Percentiles rank a stretch among this genome's conserved stretches.
Conservation (phyloP, 345 rosid genomes). For the Alliaria petiolata region DNA sequence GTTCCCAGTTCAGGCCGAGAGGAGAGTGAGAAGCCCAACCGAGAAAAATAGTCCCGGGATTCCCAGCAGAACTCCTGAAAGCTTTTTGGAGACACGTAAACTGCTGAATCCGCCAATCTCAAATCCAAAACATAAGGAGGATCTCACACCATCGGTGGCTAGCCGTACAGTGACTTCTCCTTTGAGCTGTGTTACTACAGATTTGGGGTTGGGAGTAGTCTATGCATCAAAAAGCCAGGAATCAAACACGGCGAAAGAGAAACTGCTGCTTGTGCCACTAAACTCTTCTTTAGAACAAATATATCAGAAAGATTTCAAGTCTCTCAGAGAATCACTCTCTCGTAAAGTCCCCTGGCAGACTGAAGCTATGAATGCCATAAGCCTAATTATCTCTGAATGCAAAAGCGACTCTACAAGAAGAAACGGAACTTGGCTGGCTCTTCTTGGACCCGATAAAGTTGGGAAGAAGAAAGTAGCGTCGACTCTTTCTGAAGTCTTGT, state of each 20-base stretch:
- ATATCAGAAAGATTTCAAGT: conserved; percentile 41
- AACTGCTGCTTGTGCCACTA: conserved; percentile 13
- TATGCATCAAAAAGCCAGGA: conserved; percentile 40
- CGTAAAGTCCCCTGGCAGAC: conserved; percentile 60
- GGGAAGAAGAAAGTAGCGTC: conserved; percentile 63
- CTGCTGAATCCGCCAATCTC: conserved; percentile 9
- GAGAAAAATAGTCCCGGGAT: not conserved
- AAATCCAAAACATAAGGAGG: conserved; percentile 25
- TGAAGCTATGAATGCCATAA: conserved; percentile 49
- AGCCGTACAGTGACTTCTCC: conserved; percentile 20
- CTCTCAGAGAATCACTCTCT: conserved; percentile 40
- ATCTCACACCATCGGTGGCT: conserved; percentile 21
- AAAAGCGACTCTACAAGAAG: conserved; percentile 37
- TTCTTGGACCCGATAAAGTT: conserved; percentile 64
- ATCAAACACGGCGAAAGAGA: conserved; percentile 28
- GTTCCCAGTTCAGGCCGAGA: conserved; percentile 15
- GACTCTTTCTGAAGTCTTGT: conserved; percentile 53
- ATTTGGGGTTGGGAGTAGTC: conserved; percentile 52
- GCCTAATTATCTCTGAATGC: conserved; percentile 42
- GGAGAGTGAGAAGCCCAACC: not conserved
- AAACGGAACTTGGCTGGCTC: conserved; percentile 50
- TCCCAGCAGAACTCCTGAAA: conserved; percentile 4
- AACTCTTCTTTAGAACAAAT: conserved; percentile 28
- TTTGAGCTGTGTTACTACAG: conserved; percentile 47
- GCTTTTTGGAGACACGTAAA: conserved; percentile 18